phyloP scores from a whole-genome alignment of 2,329 filamentous ascomycete species.

The Penicillium frequentans region DNA sequence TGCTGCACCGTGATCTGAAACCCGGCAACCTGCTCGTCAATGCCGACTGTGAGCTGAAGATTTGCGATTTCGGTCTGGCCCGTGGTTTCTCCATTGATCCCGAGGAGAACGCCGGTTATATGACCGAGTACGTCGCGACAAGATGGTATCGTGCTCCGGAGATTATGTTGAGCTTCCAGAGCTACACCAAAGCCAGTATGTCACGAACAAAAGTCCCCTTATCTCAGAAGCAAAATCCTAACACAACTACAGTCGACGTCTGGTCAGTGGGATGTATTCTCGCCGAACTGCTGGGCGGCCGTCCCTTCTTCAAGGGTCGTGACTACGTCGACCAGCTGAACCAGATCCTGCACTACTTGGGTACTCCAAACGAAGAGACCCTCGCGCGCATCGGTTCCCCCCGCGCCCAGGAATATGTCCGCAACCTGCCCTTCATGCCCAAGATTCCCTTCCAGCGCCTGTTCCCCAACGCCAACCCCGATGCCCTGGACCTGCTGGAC shows the following conservation, averaged over 20 bases:
- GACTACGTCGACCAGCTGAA: slow-evolving; percentile 99
- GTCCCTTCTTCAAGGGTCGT: slow-evolving; percentile 98
- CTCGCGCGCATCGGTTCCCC: slow-evolving; percentile 91
- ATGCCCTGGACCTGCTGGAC: slow-evolving; percentile 92
- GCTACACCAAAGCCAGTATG: slow-evolving; percentile 99
- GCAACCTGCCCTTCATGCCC: slow-evolving; percentile 91
- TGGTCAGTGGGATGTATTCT: slow-evolving; percentile 99
- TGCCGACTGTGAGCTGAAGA: slow-evolving; percentile 98
- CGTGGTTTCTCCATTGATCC: slow-evolving; percentile 96
- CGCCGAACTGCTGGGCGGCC: slow-evolving; percentile 89
- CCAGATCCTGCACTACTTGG: slow-evolving; percentile 97
- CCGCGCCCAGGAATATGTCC: slow-evolving; percentile 95
- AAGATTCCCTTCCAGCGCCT: slow-evolving; percentile 87
- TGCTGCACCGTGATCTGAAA: slow-evolving; percentile 94
- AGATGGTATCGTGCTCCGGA: slow-evolving; percentile 98
- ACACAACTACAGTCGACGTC: slow-evolving; percentile 72
- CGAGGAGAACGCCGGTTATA: slow-evolving; percentile 97
- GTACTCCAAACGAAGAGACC: slow-evolving; percentile 94
- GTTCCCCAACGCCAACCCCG: slow-evolving; percentile 93
- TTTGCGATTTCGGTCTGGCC: slow-evolving; percentile 95
- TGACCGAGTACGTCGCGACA: slow-evolving; percentile 99
- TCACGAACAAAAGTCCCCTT: slow-evolving; percentile 34
- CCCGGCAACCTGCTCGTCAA: slow-evolving; percentile 97
- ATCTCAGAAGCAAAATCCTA: neutral
- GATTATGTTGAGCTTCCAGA: slow-evolving; percentile 99